Percentiles rank a stretch among this genome's conserved stretches.
Evolutionary conservation across 805 yeast genomes (phyloP).

Genomic region (Metschnikowia lachancei): DNA sequence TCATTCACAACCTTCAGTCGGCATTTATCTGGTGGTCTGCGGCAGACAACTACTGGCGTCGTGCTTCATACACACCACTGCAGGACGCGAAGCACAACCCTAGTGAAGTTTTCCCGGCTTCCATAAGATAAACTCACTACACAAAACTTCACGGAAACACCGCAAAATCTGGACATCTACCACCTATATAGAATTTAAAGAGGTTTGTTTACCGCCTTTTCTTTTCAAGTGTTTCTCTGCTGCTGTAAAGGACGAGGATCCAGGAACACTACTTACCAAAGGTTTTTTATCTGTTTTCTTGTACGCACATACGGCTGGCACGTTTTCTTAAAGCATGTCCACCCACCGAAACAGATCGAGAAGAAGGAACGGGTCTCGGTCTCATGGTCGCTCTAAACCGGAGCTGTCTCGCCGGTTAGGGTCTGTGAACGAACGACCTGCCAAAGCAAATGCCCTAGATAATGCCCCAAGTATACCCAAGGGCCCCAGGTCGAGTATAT

Average conservation of each 20-base stretch:
- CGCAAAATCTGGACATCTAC: background rate
- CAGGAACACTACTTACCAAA: background rate
- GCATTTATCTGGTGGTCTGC: background rate
- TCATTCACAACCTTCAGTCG: too few species aligned
- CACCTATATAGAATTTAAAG: background rate
- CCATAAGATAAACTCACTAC: background rate
- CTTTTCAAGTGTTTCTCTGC: too few species aligned
- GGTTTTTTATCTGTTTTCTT: background rate
- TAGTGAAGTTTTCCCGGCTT: slow-evolving; percentile 4
- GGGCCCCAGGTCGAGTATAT: slow-evolving; percentile 7
- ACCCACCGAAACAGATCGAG: slow-evolving; percentile 3
- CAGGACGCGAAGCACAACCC: slow-evolving; percentile 14
- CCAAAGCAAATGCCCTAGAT: slow-evolving; percentile 3
- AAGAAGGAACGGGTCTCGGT: slow-evolving; percentile 1
- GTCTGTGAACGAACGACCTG: background rate
- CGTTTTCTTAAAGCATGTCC: background rate
- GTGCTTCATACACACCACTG: slow-evolving; percentile 8
- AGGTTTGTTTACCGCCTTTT: background rate
- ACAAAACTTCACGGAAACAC: background rate
- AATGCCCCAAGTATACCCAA: slow-evolving; percentile 3
- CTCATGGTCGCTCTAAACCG: background rate
- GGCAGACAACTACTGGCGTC: background rate
- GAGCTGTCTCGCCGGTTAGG: background rate
- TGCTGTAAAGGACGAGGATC: background rate
- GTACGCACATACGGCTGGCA: slow-evolving; percentile 2